phyloP scores from a whole-genome alignment of 208 protist species.

The Acanthamoeba rhysodes region DNA sequence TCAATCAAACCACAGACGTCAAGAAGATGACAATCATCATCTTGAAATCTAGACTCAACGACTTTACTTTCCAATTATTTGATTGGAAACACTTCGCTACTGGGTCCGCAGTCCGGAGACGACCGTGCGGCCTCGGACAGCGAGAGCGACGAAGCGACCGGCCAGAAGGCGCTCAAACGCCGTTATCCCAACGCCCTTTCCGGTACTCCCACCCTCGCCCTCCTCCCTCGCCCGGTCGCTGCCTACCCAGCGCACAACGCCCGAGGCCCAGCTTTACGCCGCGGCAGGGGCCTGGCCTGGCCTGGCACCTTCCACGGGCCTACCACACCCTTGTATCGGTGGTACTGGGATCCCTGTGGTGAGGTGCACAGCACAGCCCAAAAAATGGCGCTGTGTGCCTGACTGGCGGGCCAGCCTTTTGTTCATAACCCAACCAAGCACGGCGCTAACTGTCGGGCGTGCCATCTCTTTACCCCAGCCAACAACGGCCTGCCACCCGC shows the following conservation, averaged over 20 bases:
- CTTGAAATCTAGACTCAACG: no score
- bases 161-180: neutral
- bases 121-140: neutral
- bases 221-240: neutral
- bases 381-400: no score
- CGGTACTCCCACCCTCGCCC: neutral
- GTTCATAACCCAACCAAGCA: no score
- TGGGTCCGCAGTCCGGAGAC: neutral
- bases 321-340: no score
- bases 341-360: no score
- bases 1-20: no score
- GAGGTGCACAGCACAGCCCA: no score
- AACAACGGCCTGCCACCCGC: neutral
- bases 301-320: no score
- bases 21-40: neutral
- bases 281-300: no score
- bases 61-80: no score
- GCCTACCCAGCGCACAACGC: neutral
- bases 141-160: neutral
- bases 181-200: slow-evolving; percentile 6
- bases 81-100: no score
- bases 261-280: neutral
- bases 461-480: neutral
- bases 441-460: neutral
- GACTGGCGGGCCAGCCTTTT: no score